phyloP scores from a whole-genome alignment of 805 yeast species.

The Candida broadrunensis region DNA sequence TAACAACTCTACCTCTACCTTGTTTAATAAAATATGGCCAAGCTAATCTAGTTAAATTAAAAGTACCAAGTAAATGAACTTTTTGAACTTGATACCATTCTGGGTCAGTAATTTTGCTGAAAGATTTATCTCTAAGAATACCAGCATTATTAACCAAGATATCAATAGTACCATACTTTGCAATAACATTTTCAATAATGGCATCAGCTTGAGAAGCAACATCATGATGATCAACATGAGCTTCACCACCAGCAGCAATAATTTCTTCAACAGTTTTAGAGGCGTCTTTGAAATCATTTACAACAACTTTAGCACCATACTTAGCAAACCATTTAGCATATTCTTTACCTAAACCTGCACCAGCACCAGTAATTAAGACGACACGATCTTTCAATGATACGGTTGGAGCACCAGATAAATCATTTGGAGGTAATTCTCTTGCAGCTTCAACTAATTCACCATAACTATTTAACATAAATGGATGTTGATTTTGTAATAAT shows the following conservation, averaged over 20 bases:
- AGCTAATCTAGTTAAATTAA: constrained; percentile 76
- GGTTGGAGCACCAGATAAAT: constrained; percentile 33
- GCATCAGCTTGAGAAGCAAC: constrained; percentile 72
- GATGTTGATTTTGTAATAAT: constrained; percentile 58
- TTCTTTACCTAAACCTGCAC: constrained; percentile 89
- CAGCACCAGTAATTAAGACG: constrained; percentile 92
- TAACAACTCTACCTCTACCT: constrained; percentile 76
- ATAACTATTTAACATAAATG: constrained; percentile 72
- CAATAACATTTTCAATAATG: constrained; percentile 74
- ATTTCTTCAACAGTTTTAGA: constrained; percentile 72
- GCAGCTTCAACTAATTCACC: constrained; percentile 53
- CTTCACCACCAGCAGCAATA: constrained; percentile 66
- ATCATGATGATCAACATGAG: constrained; percentile 80
- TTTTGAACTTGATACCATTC: constrained; percentile 81
- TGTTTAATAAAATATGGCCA: constrained; percentile 88
- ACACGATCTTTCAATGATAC: constrained; percentile 77
- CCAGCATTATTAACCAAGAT: constrained; percentile 93
- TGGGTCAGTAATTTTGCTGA: constrained; percentile 75
- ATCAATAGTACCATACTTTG: constrained; percentile 79
- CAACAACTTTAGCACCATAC: constrained; percentile 93
- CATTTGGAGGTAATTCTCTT: constrained; percentile 49
- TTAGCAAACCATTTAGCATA: constrained; percentile 83
- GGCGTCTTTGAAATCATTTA: constrained; percentile 84
- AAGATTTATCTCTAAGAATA: constrained; percentile 84
- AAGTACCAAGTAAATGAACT: constrained; percentile 83